These are phyloP conservation scores for Litsea cubeba DNA, from an alignment of 164 flowering plant species.

Conservation along the genomic window DNA sequence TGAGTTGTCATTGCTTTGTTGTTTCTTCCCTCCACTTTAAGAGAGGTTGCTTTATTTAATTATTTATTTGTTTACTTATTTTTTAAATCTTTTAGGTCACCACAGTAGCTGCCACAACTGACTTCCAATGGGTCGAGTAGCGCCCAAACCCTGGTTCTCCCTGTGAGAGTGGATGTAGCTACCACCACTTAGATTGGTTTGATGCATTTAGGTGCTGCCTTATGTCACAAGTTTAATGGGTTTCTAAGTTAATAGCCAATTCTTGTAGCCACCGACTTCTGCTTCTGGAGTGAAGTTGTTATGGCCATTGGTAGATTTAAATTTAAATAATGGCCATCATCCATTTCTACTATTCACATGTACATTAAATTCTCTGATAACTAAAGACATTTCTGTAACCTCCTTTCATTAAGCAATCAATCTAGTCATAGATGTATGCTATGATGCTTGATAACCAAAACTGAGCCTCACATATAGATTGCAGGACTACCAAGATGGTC, in stretches of 20 bases:
- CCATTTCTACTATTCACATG: neutral
- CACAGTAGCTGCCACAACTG: no score
- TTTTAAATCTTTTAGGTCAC: no score
- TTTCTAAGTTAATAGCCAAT: neutral
- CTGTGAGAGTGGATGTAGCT: no score
- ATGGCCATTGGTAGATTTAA: neutral
- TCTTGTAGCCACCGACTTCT: neutral
- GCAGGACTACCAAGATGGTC: neutral
- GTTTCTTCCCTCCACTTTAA: neutral
- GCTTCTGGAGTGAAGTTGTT: neutral
- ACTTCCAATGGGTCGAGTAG: no score
- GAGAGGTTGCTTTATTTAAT: neutral
- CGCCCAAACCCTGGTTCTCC: no score
- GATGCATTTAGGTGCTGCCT: conserved; percentile 13
- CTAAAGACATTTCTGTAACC: neutral
- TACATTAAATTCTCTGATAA: neutral
- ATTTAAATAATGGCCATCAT: neutral
- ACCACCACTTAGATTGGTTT: neutral
- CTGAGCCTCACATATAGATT: neutral
- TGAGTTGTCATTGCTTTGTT: neutral
- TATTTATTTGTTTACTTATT: no score
- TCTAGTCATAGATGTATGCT: neutral
- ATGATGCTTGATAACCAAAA: neutral
- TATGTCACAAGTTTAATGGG: neutral
- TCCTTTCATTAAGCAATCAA: neutral